Conservation (phyloP, 805 yeast species). For the Helenozyma rhizophorensis region DNA sequence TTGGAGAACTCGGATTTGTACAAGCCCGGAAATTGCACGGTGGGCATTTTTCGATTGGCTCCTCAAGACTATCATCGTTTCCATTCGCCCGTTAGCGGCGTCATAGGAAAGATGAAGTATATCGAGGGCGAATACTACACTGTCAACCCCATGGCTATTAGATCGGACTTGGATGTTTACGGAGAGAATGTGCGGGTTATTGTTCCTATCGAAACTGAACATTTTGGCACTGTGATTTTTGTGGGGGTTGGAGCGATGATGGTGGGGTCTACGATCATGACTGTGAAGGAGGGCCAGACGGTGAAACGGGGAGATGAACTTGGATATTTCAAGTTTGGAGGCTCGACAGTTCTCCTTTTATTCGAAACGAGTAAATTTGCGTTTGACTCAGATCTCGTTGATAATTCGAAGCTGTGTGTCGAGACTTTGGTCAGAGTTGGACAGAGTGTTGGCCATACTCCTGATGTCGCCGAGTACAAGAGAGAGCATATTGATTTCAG, state of each 20-base stretch:
- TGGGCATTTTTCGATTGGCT: slow-evolving; percentile 83
- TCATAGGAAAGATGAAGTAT: slow-evolving; percentile 56
- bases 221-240: slow-evolving; percentile 75
- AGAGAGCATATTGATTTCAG: slow-evolving; percentile 45
- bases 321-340: slow-evolving; percentile 96
- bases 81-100: slow-evolving; percentile 82
- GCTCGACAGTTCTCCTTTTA: slow-evolving; percentile 75
- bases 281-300: slow-evolving; percentile 55
- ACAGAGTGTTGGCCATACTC: slow-evolving; percentile 81
- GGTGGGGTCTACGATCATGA: slow-evolving; percentile 87
- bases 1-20: slow-evolving; percentile 37
- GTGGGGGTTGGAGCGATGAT: slow-evolving; percentile 96
- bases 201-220: slow-evolving; percentile 67
- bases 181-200: slow-evolving; percentile 85
- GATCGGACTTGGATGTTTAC: slow-evolving; percentile 84
- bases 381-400: slow-evolving; percentile 70
- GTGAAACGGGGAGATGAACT: slow-evolving; percentile 74
- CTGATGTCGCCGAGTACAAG: slow-evolving; percentile 43
- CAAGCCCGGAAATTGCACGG: slow-evolving; percentile 44
- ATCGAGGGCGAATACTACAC: slow-evolving; percentile 92
- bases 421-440: slow-evolving; percentile 90
- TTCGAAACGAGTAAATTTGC: slow-evolving; percentile 47
- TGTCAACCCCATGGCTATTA: slow-evolving; percentile 94
- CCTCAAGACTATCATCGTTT: slow-evolving; percentile 97
- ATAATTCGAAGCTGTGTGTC: slow-evolving; percentile 62